Percentiles rank a stretch among this genome's conserved stretches.
These are phyloP conservation scores for Thalassiosira profunda DNA, from an alignment of 108 stramenopile genomes.

Conservation along the genomic window DNA sequence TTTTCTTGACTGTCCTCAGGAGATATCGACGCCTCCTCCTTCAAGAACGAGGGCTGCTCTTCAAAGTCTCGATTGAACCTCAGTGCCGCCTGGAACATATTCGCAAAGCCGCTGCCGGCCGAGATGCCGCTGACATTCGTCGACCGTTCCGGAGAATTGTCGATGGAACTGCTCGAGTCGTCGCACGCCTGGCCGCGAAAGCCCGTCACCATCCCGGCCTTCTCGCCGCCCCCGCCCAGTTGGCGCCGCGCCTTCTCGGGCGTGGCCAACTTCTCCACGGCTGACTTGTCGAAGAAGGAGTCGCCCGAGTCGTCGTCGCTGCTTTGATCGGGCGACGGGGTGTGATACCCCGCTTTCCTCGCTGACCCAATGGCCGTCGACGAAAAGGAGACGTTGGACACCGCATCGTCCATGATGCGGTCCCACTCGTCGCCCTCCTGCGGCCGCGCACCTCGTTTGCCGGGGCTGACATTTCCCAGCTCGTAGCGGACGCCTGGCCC, in stretches of 20 bases:
- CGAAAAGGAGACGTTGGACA: conserved; percentile 21
- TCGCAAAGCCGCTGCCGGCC: conserved; percentile 14
- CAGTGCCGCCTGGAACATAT: conserved; percentile 35
- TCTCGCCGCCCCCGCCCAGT: background rate
- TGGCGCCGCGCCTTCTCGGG: conserved; percentile 19
- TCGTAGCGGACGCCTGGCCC: too few species aligned
- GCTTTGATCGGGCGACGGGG: conserved; percentile 18
- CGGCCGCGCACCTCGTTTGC: too few species aligned
- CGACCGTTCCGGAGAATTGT: conserved; percentile 15
- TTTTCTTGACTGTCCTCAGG: too few species aligned
- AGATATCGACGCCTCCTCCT: too few species aligned
- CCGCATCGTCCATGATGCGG: conserved; percentile 26
- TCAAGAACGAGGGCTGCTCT: conserved; percentile 7
- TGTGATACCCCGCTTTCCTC: background rate
- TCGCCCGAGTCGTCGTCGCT: conserved; percentile 8
- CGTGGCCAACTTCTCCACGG: conserved; percentile 24
- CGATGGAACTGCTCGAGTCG: background rate
- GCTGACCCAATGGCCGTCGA: conserved; percentile 8
- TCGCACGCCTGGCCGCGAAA: conserved; percentile 14
- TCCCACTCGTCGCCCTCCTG: conserved; percentile 42
- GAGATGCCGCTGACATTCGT: conserved; percentile 10
- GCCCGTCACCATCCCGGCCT: background rate
- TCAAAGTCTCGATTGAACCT: conserved; percentile 31
- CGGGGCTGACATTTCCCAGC: background rate
- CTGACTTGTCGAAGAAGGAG: conserved; percentile 35